Evolutionary conservation across 2,329 filamentous ascomycete genomes (phyloP), one percentile per base, ranked within the genome.

Genomic region (Pyricularia pennisetigena): DNA sequence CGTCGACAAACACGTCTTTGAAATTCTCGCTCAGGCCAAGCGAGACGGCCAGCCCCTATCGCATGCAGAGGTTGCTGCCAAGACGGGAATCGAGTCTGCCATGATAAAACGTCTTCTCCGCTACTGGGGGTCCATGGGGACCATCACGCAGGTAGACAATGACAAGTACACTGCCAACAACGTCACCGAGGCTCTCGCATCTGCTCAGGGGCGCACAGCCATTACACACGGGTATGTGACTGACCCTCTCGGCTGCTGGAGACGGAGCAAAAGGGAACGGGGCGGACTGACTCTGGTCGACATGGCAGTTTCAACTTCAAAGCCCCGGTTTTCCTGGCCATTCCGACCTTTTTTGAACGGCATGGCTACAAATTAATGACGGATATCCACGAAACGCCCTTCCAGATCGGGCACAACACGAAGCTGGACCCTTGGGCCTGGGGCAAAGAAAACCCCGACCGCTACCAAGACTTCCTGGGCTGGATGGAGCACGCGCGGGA

Each of bases 331-430:
- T 64, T 64, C 14, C 2, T 64, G 62, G 62, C 29, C 4, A 28
- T 64, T 29, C 62, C 62, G 14, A 73, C 76, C 49, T 80, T 73
- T 70, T 71, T 74, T 6, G 71, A 74, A 26, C 69, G 71, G 62
- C 73, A 72, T 49, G 71, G 71, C 16, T 78, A 73, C 71, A 72
- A 74, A 57, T 74, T 75, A 3, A 75, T 78, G 9, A 76, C 63
- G 2, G 70, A 68, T 65, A 67, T 69, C 5, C 65, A 70, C 30
- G 73, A 79, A 41, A 75, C 75, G 1, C 68, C 75, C 2, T 70
- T 78, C 1, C 75, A 77, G 66, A 73, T 72, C 59, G 77, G 76
- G 1, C 77, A 77, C 72, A 74, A 74, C 30, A 80, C 76, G 7
- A 70, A 77, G 14, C 69, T 72, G 64, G 75, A 77, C 69, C 62